Conservation (phyloP, 495 filamentous ascomycete genomes). For the Viridothelium virens region DNA sequence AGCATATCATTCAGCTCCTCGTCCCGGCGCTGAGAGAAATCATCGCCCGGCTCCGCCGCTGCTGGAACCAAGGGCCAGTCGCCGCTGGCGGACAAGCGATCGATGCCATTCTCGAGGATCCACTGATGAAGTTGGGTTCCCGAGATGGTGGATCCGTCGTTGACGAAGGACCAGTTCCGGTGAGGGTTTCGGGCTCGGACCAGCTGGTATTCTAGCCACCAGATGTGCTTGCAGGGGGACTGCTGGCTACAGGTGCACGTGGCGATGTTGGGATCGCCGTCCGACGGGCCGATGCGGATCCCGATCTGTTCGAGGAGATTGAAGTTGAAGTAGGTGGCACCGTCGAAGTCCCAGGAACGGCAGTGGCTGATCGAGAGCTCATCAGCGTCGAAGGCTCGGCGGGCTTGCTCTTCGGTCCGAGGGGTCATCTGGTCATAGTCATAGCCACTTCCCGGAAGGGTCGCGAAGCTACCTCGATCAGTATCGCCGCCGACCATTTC, state of each 20-base stretch:
- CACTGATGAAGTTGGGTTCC: conserved; percentile 9
- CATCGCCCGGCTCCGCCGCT: conserved; percentile 2
- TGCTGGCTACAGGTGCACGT: background rate
- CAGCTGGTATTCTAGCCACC: conserved; percentile 11
- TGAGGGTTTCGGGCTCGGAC: conserved; percentile 1
- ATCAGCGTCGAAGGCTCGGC: background rate
- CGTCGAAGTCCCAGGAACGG: conserved; percentile 6
- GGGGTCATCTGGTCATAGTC: background rate
- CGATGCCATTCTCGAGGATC: conserved; percentile 6
- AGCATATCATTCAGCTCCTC: conserved; percentile 1
- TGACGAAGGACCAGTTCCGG: conserved; percentile 9
- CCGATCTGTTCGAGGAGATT: conserved; percentile 1
- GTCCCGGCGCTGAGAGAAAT: conserved; percentile 4
- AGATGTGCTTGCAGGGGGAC: conserved; percentile 6
- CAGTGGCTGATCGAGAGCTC: conserved; percentile 3
- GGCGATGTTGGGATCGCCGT: background rate
- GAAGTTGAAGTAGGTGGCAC: conserved; percentile 3
- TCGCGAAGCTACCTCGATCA: background rate
- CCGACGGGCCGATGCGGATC: background rate
- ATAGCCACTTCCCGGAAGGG: background rate
- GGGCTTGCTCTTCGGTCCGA: conserved; percentile 2
- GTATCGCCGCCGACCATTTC: background rate
- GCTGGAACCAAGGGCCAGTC: conserved; percentile 3
- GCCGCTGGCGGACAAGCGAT: background rate
- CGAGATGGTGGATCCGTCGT: background rate